Percentiles rank a stretch among this genome's conserved stretches.
Evolutionary conservation across 345 rosid genomes (phyloP).

Genomic region (Syzygium jambos): DNA sequence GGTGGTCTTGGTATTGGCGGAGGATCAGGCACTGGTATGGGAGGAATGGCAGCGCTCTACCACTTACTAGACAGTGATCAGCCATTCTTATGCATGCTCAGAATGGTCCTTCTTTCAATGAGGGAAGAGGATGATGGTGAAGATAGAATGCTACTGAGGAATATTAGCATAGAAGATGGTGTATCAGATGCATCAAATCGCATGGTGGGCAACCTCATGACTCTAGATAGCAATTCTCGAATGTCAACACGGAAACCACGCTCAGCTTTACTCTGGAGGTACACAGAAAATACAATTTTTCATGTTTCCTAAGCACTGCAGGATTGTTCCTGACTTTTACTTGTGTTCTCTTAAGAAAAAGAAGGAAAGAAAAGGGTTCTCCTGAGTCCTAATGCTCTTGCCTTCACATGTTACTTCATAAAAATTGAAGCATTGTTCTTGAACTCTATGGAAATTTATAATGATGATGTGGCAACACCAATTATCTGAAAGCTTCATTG

Average conservation of each 20-base stretch:
- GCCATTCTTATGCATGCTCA: conserved; percentile 98
- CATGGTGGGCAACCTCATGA: conserved; percentile 26
- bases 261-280: conserved; percentile 98
- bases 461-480: background rate
- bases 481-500: background rate
- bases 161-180: conserved; percentile 40
- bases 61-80: conserved; percentile 97
- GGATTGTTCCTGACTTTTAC: background rate
- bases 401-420: background rate
- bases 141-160: conserved; percentile 62
- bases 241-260: conserved; percentile 57
- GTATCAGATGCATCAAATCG: conserved; percentile 35
- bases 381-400: background rate
- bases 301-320: background rate
- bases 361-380: conserved; percentile 4
- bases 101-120: conserved; percentile 96
- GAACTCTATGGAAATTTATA: background rate
- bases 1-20: conserved; percentile 99
- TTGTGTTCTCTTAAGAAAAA: conserved; percentile 3
- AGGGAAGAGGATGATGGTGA: conserved; percentile 92
- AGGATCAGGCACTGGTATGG: conserved; percentile 99
- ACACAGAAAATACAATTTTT: background rate
- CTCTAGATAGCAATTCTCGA: conserved; percentile 44
- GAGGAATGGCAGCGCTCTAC: conserved; percentile 96
- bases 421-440: background rate